Base-by-base conservation (phyloP, 192 early-diverging fungal genomes). In the Backusella westeae region DNA sequence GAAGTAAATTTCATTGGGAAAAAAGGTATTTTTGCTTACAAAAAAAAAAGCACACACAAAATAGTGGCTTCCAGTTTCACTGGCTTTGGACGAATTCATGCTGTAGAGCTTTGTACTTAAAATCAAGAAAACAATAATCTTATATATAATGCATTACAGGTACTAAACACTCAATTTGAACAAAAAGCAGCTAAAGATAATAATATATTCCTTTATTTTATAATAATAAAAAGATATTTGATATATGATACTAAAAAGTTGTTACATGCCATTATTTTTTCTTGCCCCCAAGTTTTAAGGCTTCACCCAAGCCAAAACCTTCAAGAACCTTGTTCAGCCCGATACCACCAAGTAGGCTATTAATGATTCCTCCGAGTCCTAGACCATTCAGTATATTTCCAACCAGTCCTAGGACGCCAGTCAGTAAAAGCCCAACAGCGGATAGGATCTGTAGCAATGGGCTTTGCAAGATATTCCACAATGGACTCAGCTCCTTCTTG, bases 361-460 rank as follows among this genome's bases (percentile, higher is more conserved):
- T 77, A 26, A 77, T 69, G 1, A 77, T n/a, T 6, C 69, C 69
- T 26, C 76, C 76, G 0, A 77, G 53, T 46, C 76, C 76, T 19
- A 77, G 69, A 65, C 69, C 76, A 32, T 77, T 77, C 2, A 77
- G 17, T 9, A 77, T 70, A 49, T 77, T 77, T 29, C 76, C 69
- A 42, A 77, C 67, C 0, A 77, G 19, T 10, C 76, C 76, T 6
- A 77, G 38, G 5, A 77, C 76, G 32, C 76, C 76, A 36, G 68
- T 77, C 10, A 77, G 36, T 38, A 77, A 69, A 12, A 72, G 49
- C 1, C 76, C 76, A 29, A 77, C 76, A 44, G 76, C 76, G 46
- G 76, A 69, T 1, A 77, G 69, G 29, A 77, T 77, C 63, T 77
- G 76, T 8, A 77, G 29, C 21, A 77, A 71, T 29, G 76, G 76